Conservation (phyloP, 2,329 filamentous ascomycete genomes). For the Paraphaeosphaeria sporulosa region DNA sequence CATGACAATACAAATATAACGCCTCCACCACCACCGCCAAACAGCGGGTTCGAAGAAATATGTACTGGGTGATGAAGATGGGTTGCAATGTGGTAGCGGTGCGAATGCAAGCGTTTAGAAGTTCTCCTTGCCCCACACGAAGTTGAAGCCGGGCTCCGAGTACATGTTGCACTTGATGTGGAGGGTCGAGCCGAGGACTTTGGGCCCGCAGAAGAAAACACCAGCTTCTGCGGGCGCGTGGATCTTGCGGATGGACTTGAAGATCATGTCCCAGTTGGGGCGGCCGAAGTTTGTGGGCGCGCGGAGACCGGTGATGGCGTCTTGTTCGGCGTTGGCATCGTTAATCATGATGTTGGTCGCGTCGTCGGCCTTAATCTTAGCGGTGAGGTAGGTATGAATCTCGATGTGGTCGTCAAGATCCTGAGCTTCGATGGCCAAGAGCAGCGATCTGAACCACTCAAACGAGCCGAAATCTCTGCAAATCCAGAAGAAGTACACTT, state of each 20-base stretch:
- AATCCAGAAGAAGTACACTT: conserved; percentile 94
- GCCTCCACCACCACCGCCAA: conserved; percentile 15
- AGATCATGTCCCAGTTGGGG: conserved; percentile 92
- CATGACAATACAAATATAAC: conserved; percentile 8
- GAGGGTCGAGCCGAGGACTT: conserved; percentile 76
- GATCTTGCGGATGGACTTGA: conserved; percentile 81
- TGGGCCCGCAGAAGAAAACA: conserved; percentile 81
- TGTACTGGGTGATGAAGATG: conserved; percentile 21
- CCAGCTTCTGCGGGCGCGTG: conserved; percentile 52
- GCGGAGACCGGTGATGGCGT: conserved; percentile 82
- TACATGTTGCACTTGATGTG: conserved; percentile 90
- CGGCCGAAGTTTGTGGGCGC: conserved; percentile 86
- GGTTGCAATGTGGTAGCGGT: background rate
- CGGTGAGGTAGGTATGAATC: conserved; percentile 88
- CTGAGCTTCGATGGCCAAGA: conserved; percentile 85
- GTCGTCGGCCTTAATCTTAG: conserved; percentile 85
- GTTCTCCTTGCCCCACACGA: conserved; percentile 75
- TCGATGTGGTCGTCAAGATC: conserved; percentile 85
- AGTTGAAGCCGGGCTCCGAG: conserved; percentile 77
- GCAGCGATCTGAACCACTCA: conserved; percentile 86
- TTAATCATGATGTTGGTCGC: conserved; percentile 94
- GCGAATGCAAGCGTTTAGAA: conserved; percentile 56
- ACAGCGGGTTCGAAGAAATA: conserved; percentile 17
- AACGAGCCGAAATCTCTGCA: conserved; percentile 88
- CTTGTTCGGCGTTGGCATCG: conserved; percentile 82